These are phyloP conservation scores for Cenchrus purpureus DNA, from an alignment of 176 grass and related monocot species.

Conservation along the genomic window DNA sequence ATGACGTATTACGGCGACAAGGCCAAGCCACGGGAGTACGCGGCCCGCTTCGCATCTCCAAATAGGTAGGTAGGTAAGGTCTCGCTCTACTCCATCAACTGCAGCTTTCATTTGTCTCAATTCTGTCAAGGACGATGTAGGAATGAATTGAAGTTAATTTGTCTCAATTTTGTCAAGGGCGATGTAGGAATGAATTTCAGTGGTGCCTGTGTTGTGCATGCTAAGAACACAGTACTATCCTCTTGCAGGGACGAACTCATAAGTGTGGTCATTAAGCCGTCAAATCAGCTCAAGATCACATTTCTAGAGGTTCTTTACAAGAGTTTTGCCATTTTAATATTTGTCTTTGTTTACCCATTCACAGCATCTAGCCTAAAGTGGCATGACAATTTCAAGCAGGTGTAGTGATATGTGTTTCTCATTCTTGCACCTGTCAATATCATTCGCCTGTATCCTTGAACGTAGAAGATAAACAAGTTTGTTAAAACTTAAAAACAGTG, in stretches of 20 bases:
- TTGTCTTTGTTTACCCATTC: background rate
- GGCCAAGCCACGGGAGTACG: constrained; percentile 75
- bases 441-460: background rate
- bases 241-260: constrained; percentile 86
- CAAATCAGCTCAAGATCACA: constrained; percentile 97
- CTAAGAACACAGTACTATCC: constrained; percentile 36
- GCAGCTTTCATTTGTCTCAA: background rate
- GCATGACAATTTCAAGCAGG: background rate
- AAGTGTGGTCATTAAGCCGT: constrained; percentile 84
- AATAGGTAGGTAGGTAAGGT: constrained; percentile 72
- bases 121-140: background rate
- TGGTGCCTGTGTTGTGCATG: constrained; percentile 16
- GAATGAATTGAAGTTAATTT: background rate
- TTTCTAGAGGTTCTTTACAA: constrained; percentile 78
- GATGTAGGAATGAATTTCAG: background rate
- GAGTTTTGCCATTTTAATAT: constrained; percentile 34
- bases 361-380: background rate
- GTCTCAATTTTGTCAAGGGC: background rate
- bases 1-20: constrained; percentile 94
- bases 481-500: background rate
- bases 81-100: background rate
- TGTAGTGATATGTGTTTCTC: background rate
- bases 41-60: constrained; percentile 85
- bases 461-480: background rate
- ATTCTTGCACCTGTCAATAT: too few relatives aligned